Percentiles rank a stretch among this genome's conserved stretches.
These are phyloP conservation scores for Leucocoprinus birnbaumii DNA, from an alignment of 768 basidiomycete genomes.

Conservation along the genomic window DNA sequence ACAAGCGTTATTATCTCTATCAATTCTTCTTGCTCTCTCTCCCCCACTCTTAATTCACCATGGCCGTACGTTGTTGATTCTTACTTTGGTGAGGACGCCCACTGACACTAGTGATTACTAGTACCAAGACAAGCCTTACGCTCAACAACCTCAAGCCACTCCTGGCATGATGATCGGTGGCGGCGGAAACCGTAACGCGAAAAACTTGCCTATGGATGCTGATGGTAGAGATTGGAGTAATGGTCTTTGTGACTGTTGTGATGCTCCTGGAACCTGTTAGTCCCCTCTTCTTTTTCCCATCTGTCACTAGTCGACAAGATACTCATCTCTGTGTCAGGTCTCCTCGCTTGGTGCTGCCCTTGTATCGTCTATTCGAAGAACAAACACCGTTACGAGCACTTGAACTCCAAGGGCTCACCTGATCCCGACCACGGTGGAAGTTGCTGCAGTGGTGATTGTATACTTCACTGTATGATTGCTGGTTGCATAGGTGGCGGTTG, in stretches of 20 bases:
- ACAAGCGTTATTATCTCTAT: neutral
- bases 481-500: slow-evolving; percentile 30
- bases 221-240: slow-evolving; percentile 36
- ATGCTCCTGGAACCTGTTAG: slow-evolving; percentile 29
- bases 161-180: slow-evolving; percentile 22
- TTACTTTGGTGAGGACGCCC: too few relatives aligned
- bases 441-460: slow-evolving; percentile 32
- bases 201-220: slow-evolving; percentile 26
- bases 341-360: slow-evolving; percentile 36
- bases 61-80: too few relatives aligned
- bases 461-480: slow-evolving; percentile 28
- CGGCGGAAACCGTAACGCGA: slow-evolving; percentile 33
- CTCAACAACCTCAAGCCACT: slow-evolving; percentile 7
- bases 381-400: slow-evolving; percentile 37
- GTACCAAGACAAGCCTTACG: neutral
- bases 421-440: slow-evolving; percentile 33
- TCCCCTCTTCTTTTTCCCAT: neutral
- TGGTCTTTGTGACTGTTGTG: slow-evolving; percentile 28
- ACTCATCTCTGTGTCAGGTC: slow-evolving; percentile 21
- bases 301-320: neutral
- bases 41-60: neutral
- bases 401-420: slow-evolving; percentile 31
- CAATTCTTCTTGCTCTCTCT: neutral
- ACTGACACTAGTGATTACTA: too few relatives aligned
- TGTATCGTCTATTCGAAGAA: slow-evolving; percentile 38